Evolutionary conservation across 2,329 filamentous ascomycete genomes (phyloP).

Genomic region (Neonectria punicea): DNA sequence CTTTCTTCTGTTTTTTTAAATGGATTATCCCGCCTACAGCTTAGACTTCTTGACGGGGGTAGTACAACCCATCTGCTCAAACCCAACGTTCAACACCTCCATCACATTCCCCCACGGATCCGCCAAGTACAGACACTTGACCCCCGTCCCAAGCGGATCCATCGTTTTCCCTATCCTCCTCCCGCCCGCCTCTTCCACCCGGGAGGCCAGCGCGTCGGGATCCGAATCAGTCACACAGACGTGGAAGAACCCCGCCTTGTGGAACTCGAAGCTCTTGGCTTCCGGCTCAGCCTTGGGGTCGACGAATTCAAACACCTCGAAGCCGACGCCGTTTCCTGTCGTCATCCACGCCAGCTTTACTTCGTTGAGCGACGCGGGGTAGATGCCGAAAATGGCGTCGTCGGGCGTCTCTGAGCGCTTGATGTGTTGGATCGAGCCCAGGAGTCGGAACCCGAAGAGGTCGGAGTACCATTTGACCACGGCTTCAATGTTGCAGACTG

Average conservation of each 20-base stretch:
- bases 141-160: constrained; percentile 13
- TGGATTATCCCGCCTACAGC: neutral
- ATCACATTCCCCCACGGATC: constrained; percentile 23
- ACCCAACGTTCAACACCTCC: constrained; percentile 22
- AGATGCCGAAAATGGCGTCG: constrained; percentile 46
- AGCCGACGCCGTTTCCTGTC: constrained; percentile 46
- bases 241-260: constrained; percentile 48
- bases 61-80: constrained; percentile 13
- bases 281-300: constrained; percentile 32
- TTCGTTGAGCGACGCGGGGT: constrained; percentile 41
- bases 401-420: constrained; percentile 33
- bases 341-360: constrained; percentile 45
- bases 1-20: neutral
- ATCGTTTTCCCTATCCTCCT: constrained; percentile 39
- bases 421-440: constrained; percentile 20
- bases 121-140: constrained; percentile 15
- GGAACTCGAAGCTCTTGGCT: constrained; percentile 33
- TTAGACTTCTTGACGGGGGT: constrained; percentile 2
- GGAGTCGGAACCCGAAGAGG: constrained; percentile 23
- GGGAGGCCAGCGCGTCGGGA: constrained; percentile 41
- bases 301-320: constrained; percentile 49
- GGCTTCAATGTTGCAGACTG: constrained; percentile 19
- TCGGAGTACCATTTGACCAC: constrained; percentile 24
- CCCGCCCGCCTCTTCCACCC: constrained; percentile 41
- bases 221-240: constrained; percentile 46